Percentiles rank a stretch among this genome's conserved stretches.
Evolutionary conservation across 2,329 filamentous ascomycete genomes (phyloP).

Genomic region (Paramyrothecium sp.): DNA sequence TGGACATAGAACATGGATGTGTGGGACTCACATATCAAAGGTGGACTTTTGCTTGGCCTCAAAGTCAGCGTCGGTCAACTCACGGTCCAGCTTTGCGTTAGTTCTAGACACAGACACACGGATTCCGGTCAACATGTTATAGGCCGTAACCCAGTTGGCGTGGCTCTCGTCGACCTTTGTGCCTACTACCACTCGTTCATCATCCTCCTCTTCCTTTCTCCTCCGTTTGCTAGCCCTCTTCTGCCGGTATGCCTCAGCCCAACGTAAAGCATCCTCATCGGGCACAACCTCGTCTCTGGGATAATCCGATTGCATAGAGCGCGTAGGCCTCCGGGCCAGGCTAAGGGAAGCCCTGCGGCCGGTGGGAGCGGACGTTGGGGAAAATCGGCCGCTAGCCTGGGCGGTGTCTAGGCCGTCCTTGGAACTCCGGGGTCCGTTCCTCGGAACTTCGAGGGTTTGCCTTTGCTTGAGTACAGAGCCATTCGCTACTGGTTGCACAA

Average conservation of each 20-base stretch:
- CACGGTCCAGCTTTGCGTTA: conserved; percentile 93
- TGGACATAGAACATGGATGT: neutral
- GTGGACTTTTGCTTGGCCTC: conserved; percentile 95
- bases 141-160: conserved; percentile 95
- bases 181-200: conserved; percentile 90
- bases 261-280: conserved; percentile 87
- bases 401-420: conserved; percentile 68
- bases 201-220: conserved; percentile 82
- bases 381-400: conserved; percentile 77
- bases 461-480: conserved; percentile 70
- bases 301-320: conserved; percentile 81
- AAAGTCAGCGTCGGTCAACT: conserved; percentile 89
- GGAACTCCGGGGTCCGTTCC: conserved; percentile 61
- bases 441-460: conserved; percentile 86
- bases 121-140: conserved; percentile 99
- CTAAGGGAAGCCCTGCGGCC: conserved; percentile 79
- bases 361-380: conserved; percentile 57
- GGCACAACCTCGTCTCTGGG: conserved; percentile 79
- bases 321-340: conserved; percentile 75
- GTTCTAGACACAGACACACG: conserved; percentile 94
- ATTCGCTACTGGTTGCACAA: conserved; percentile 43
- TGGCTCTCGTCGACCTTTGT: conserved; percentile 98
- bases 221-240: conserved; percentile 86
- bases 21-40: conserved; percentile 81
- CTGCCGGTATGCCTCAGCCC: conserved; percentile 90